phyloP scores from a whole-genome alignment of 106 monocot species.

The Ottelia alismoides region DNA sequence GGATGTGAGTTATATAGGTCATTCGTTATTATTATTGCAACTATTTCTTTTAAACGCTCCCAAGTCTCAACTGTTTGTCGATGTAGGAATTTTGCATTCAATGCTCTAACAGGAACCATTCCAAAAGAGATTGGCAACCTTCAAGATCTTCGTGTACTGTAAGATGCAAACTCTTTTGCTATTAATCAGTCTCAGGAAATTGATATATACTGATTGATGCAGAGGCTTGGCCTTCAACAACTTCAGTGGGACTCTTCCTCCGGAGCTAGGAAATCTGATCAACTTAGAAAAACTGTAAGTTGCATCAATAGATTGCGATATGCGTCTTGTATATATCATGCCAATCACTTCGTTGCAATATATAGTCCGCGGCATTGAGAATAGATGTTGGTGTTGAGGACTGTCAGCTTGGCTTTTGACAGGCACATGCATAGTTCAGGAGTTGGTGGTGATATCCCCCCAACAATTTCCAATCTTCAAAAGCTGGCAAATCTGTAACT shows the following conservation, averaged over 20 bases:
- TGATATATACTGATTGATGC: neutral
- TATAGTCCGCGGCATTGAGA: too few species aligned
- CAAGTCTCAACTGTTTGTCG: too few species aligned
- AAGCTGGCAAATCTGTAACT: neutral
- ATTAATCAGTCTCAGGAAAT: too few species aligned
- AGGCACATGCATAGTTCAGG: neutral
- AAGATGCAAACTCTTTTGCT: neutral
- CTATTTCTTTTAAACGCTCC: too few species aligned
- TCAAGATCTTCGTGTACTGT: neutral
- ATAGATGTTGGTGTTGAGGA: too few species aligned
- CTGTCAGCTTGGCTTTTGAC: too few species aligned
- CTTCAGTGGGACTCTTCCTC: conserved; percentile 4
- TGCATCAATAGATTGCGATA: too few species aligned
- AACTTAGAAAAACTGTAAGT: conserved; percentile 8
- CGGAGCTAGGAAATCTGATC: conserved; percentile 3
- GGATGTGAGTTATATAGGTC: too few species aligned
- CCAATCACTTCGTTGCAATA: too few species aligned
- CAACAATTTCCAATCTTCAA: neutral
- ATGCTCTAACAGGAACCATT: neutral
- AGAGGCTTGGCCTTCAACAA: conserved; percentile 1
- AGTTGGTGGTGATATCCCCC: conserved; percentile 2
- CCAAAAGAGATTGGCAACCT: conserved; percentile 1
- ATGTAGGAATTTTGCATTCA: too few species aligned
- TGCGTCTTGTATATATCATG: too few species aligned
- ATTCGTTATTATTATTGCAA: too few species aligned